Evolutionary conservation across 176 grass and related monocot genomes (phyloP).

Genomic region (Oryza australiensis): DNA sequence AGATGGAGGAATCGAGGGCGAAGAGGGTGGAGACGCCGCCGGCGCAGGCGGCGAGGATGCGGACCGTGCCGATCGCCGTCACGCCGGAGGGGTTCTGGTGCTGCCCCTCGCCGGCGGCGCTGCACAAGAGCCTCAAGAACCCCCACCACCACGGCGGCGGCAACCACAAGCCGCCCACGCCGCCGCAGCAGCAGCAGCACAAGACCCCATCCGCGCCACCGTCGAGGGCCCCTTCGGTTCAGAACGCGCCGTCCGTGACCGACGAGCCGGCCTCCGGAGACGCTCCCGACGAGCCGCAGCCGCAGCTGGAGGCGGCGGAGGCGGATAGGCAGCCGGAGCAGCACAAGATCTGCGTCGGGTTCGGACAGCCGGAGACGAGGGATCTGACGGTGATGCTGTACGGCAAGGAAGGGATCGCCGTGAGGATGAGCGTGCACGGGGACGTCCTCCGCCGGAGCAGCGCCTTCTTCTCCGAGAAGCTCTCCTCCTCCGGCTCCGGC

Average conservation of each 20-base stretch:
- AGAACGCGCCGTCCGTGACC: constrained; percentile 33
- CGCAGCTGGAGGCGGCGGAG: not conserved
- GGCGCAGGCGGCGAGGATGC: constrained; percentile 33
- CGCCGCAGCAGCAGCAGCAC: not conserved
- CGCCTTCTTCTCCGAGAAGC: constrained; percentile 66
- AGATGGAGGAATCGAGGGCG: constrained; percentile 33
- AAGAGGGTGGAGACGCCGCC: constrained; percentile 35
- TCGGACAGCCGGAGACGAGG: constrained; percentile 72
- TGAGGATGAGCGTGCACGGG: constrained; percentile 74
- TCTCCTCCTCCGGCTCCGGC: not conserved
- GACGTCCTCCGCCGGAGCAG: constrained; percentile 62
- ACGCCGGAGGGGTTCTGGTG: constrained; percentile 95
- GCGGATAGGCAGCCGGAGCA: not conserved
- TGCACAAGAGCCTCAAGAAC: constrained; percentile 85
- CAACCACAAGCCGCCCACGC: not conserved
- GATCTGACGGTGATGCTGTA: constrained; percentile 71
- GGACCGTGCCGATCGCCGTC: constrained; percentile 80
- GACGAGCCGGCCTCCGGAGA: constrained; percentile 18
- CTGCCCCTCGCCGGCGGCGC: constrained; percentile 81
- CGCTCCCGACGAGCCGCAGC: constrained; percentile 19
- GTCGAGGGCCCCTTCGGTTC: constrained; percentile 41
- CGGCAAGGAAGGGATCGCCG: constrained; percentile 70
- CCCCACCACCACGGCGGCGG: constrained; percentile 46
- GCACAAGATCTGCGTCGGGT: constrained; percentile 74
- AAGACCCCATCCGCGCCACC: constrained; percentile 34